Base-by-base conservation (phyloP, 2,329 filamentous ascomycete species). In the Lecanicillium sp. region DNA sequence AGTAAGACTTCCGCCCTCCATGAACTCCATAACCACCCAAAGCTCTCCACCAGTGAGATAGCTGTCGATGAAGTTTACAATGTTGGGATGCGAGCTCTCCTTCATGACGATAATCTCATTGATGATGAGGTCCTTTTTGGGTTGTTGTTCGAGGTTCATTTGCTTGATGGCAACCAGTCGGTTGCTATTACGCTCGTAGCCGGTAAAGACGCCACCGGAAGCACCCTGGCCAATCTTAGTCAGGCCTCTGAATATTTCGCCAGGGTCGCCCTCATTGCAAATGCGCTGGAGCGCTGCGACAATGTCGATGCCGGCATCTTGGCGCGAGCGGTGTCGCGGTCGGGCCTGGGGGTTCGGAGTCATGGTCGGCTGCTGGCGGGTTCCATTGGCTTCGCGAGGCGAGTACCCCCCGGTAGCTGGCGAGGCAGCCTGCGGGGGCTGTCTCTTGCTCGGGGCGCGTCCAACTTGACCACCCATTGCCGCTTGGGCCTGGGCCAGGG, bases 81-180 rank as follows among this genome's bases (percentile, higher is more conserved):
- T 95, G 64, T 97, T 97, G 60, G 90, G 91, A 64, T 98, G 93
- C 50, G 88, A 93, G 74, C 90, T 96, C 61, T 97, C 93, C 71
- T 94, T 95, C 93, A 98, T 98, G 50, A 98, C 93, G 50, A 98
- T 70, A 56, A 98, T 98, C 65, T 98, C 93, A 66, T 98, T 98
- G 69, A 98, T 96, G 61, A 98, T 98, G 41, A 97, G 74, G 59
- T 98, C 93, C 68, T 98, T 98, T 78, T 97, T 97, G 2, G 93
- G 93, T 61, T 98, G 93, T 68, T 97, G 87, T 66, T 97, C 93
- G 48, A 98, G 72, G 57, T 97, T 97, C 93, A 98, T 98, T 73
- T 98, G 93, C 73, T 98, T 98, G 69, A 98, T 97, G 35, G 93
- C 93, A 30, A 98, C 93, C 56, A 94, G 83, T 53, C 86, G 83